phyloP scores from a whole-genome alignment of 2,329 filamentous ascomycete genomes.

The Phyllosticta citribraziliensis region DNA sequence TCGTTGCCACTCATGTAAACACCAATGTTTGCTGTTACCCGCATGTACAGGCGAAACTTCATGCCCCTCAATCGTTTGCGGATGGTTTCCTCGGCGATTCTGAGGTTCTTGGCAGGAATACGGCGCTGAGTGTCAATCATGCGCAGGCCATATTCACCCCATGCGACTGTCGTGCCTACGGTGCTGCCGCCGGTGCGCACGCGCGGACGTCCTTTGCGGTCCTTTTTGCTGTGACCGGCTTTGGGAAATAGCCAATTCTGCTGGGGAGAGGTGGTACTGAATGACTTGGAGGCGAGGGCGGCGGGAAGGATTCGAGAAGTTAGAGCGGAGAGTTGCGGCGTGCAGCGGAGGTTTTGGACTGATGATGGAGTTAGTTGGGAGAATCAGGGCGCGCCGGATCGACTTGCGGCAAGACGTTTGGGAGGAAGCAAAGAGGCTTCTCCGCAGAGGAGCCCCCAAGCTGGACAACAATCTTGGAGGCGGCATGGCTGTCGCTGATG shows the following conservation, averaged over 20 bases:
- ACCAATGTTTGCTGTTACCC: constrained; percentile 84
- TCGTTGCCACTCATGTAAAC: constrained; percentile 96
- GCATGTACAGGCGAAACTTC: constrained; percentile 86
- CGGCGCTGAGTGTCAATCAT: constrained; percentile 90
- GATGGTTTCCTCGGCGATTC: constrained; percentile 89
- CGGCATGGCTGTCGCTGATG: constrained; percentile 26
- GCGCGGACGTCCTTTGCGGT: constrained; percentile 74
- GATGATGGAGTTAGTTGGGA: neutral
- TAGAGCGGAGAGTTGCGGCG: constrained; percentile 15
- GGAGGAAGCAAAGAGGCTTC: constrained; percentile 15
- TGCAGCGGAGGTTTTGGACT: constrained; percentile 12
- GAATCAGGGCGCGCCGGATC: neutral
- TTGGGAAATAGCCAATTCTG: constrained; percentile 76
- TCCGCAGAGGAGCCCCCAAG: constrained; percentile 25
- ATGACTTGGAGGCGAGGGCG: constrained; percentile 41
- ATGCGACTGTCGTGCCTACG: constrained; percentile 89
- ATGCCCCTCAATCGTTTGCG: constrained; percentile 78
- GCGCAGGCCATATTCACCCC: constrained; percentile 90
- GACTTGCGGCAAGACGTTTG: constrained; percentile 2
- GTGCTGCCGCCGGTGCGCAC: constrained; percentile 84
- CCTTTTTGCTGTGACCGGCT: constrained; percentile 73
- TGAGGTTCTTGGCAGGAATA: constrained; percentile 76
- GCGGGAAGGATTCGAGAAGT: constrained; percentile 14
- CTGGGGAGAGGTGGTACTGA: constrained; percentile 57
- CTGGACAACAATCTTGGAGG: constrained; percentile 27